Base-by-base conservation (phyloP, 2,329 filamentous ascomycete genomes). In the Aspergillus fumigatiaffinis region DNA sequence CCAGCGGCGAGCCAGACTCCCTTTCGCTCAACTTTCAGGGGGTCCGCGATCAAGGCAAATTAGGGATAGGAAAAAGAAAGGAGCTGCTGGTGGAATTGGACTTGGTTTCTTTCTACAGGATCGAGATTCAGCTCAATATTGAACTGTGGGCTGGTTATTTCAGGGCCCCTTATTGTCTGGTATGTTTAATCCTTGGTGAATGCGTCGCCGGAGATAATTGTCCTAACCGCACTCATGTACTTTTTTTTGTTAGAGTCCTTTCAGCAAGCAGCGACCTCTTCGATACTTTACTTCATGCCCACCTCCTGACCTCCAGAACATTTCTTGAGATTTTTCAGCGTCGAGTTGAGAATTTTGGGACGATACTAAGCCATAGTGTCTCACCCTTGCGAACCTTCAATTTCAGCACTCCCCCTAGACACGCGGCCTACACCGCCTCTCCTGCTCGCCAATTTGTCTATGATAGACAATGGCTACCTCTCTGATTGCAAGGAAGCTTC, bases 401-500 rank as follows among this genome's bases (percentile, higher is more conserved):
- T 56, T 51, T 61, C 63, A 60, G 57, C 52, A 51, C 47, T 53
- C 51, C 59, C 50, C 54, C 51, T 57, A 50, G 58, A 61, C 57
- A 63, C 60, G 58, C 60, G 63, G 57, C 62, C 57, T 55, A 66
- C 65, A 67, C 63, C 65, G 65, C 67, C 50, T 41, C 46, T 51
- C 42, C 26, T 44, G 41, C 53, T 38, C 48, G 25, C 38, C 51
- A 21, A 41, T 29, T 44, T 46, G 35, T 29, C 54, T 53, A 56
- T 48, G 50, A 60, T 52, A 55, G 63, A 83, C 77, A 75, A 78
- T 82, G 72, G 79, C 77, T 64, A 77, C 79, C 56, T 76, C 76
- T 38, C 72, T 84, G 51, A 77, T 84, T 35, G 80, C 82, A 53
- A 78, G 79, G 61, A 79, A 79, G 59, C 78, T 82, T 68, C 79